Percentiles rank a stretch among this genome's conserved stretches.
Conservation (phyloP, 2,329 filamentous ascomycete genomes). For the Tolypocladium capitatum region DNA sequence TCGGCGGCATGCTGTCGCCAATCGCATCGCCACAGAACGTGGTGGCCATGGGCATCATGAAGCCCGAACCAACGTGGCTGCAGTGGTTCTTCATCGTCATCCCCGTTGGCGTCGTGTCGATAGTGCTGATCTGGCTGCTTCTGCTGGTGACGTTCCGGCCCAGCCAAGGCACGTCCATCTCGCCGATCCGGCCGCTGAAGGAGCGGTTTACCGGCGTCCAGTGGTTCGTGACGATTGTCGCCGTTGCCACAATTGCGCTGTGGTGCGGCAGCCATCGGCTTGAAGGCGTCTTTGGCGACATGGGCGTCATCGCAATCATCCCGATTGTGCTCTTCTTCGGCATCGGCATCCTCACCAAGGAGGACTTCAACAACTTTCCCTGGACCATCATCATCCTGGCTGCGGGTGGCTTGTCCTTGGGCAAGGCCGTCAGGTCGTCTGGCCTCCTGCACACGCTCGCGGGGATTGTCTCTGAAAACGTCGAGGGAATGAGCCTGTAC, state of each 20-base stretch:
- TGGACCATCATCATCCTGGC: conserved; percentile 99
- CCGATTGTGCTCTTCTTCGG: conserved; percentile 95
- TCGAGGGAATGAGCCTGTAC: conserved; percentile 73
- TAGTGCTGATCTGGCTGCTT: conserved; percentile 79
- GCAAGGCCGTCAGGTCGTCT: conserved; percentile 87
- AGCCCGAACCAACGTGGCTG: conserved; percentile 80
- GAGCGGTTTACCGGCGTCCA: conserved; percentile 81
- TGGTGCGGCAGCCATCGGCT: conserved; percentile 92
- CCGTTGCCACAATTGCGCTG: conserved; percentile 68
- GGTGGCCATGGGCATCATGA: conserved; percentile 92
- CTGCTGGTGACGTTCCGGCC: conserved; percentile 78
- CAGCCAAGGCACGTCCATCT: conserved; percentile 72
- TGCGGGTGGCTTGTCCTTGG: conserved; percentile 80
- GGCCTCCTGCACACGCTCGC: conserved; percentile 86
- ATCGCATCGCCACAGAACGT: conserved; percentile 98
- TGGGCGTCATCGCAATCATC: conserved; percentile 96
- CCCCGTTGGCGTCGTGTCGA: conserved; percentile 80
- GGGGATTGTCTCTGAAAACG: conserved; percentile 54
- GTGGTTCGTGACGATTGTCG: conserved; percentile 82
- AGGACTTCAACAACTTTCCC: conserved; percentile 99
- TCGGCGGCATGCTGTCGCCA: conserved; percentile 89
- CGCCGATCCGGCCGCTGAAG: conserved; percentile 79
- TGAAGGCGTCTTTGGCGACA: conserved; percentile 81
- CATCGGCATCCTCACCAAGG: conserved; percentile 89
- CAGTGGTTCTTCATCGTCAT: conserved; percentile 95